These are phyloP conservation scores for Botrytis porri DNA, from an alignment of 2,329 filamentous ascomycete species.

Conservation along the genomic window DNA sequence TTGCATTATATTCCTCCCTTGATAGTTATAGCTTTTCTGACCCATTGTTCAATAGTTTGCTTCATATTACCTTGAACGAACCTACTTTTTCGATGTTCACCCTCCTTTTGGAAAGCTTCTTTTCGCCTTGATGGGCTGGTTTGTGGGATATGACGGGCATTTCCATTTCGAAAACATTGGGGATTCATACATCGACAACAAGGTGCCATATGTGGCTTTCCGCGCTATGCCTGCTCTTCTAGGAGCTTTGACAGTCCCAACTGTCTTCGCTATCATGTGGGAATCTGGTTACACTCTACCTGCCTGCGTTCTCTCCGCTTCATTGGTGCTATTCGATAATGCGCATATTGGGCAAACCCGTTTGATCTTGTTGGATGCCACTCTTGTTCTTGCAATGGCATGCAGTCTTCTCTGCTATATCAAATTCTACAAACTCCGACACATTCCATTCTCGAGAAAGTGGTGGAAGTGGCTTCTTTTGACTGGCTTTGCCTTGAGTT, in stretches of 20 bases:
- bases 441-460: constrained; percentile 85
- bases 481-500: constrained; percentile 91
- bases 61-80: constrained; percentile 86
- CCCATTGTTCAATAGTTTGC: constrained; percentile 54
- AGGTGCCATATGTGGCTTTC: constrained; percentile 95
- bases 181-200: constrained; percentile 95
- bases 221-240: constrained; percentile 89
- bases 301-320: constrained; percentile 81
- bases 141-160: constrained; percentile 93
- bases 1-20: not conserved
- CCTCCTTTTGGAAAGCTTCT: constrained; percentile 97
- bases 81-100: constrained; percentile 99
- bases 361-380: constrained; percentile 91
- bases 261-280: constrained; percentile 98
- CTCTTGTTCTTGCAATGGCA: constrained; percentile 92
- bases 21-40: constrained; percentile 18
- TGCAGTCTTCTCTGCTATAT: constrained; percentile 92
- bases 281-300: constrained; percentile 97
- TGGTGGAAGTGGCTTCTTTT: constrained; percentile 99
- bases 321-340: constrained; percentile 91
- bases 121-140: constrained; percentile 95
- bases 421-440: constrained; percentile 94
- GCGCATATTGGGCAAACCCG: constrained; percentile 96
- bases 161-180: constrained; percentile 99
- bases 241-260: constrained; percentile 89